Evolutionary conservation across 192 early-diverging fungal species (phyloP).

Genomic region (Podila clonocystis): DNA sequence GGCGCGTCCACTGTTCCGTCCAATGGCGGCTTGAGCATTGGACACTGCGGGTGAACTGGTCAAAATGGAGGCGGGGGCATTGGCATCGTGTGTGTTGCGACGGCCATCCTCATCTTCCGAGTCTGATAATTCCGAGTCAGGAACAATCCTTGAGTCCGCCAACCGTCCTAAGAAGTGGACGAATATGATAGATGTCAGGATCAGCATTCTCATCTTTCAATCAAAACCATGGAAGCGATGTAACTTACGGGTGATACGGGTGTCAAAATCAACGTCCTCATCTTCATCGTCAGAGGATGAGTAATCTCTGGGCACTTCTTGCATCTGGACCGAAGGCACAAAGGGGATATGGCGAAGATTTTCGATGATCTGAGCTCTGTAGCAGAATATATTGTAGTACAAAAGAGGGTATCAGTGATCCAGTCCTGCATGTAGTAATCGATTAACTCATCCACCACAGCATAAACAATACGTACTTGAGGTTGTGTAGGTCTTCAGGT

Average conservation of each 20-base stretch:
- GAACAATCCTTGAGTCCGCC: conserved; percentile 70
- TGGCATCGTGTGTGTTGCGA: conserved; percentile 45
- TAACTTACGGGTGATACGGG: conserved; percentile 68
- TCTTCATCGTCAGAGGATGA: conserved; percentile 77
- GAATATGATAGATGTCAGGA: background rate
- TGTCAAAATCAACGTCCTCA: conserved; percentile 68
- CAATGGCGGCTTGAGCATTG: background rate
- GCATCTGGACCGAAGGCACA: conserved; percentile 80
- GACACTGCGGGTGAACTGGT: conserved; percentile 24
- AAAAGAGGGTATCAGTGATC: no score
- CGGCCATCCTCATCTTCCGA: conserved; percentile 75
- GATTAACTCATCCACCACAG: background rate
- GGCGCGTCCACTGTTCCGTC: conserved; percentile 26
- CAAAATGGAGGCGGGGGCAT: conserved; percentile 12
- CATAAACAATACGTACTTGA: conserved; percentile 64
- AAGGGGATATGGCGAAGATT: conserved; percentile 74
- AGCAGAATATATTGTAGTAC: background rate
- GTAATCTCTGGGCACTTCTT: conserved; percentile 78
- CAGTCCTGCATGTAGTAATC: background rate
- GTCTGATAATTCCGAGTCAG: conserved; percentile 80
- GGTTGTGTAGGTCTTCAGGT: conserved; percentile 83
- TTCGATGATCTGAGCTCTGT: conserved; percentile 63
- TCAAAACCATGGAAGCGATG: background rate
- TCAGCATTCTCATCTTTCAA: no score
- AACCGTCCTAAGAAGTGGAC: conserved; percentile 57